Base-by-base conservation (phyloP, 1,284 basidiomycete species). In the Pseudozyma sp. region DNA sequence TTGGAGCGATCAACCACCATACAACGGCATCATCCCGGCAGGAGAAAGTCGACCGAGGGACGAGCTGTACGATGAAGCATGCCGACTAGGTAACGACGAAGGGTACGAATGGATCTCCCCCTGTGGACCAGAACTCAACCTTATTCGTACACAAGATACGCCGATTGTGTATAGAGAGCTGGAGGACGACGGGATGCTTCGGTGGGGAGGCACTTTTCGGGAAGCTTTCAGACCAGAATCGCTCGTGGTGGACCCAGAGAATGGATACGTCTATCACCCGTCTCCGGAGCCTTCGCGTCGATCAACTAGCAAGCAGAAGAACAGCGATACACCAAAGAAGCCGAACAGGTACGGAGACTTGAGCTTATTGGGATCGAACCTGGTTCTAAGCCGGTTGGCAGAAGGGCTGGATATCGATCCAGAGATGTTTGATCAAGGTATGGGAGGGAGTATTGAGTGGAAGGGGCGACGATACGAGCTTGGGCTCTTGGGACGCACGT, bases 201-300 rank as follows among this genome's bases (percentile, higher is more conserved):
- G 56, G 6, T 85, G 80, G 63, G 84, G 73, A 2, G 83, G 84
- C 0, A 66, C 59, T 3, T 45, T 83, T 1, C 31, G 52, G 3
- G 59, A 50, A 8, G 55, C 59, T 2, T 85, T 85, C 48, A 54
- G 66, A 5, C 82, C 84, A 0, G 51, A 70, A 2, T 13, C 55
- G 5, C 65, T 85, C 7, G 58, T 68, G 13, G 75, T 81, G 16
- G 82, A 84, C 59, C 52, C 65, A 2, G 21, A 16, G 3, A 77
- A 77, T 7, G 85, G 85, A 6, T 85, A 84, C 45, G 72, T 85
- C 2, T 85, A 83, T 43, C 85, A 85, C 56, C 85, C 84, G 1
- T 85, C 81, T 1, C 84, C 84, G 0, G 25, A 51, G 9, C 50
- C 55, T 1, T 58, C 58, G 9, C 16, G 49, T 1, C 50, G 59